These are phyloP conservation scores for Colletotrichum sp. DNA, from an alignment of 2,329 filamentous ascomycete genomes.

Conservation along the genomic window DNA sequence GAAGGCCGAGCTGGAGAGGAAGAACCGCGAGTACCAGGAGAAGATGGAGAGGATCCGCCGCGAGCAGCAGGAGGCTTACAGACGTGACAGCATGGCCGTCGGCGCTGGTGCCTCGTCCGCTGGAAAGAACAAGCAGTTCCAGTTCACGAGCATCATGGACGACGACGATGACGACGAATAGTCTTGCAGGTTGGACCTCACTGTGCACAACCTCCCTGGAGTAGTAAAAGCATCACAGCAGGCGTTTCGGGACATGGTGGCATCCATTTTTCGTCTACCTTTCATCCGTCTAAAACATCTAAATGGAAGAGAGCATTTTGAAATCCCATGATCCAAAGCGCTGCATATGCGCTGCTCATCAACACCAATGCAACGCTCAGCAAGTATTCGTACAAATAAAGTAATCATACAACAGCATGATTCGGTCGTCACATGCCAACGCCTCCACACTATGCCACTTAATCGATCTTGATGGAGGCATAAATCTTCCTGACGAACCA, in stretches of 20 bases:
- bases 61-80: constrained; percentile 42
- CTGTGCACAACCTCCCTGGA: no score
- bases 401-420: constrained; percentile 10
- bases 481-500: constrained; percentile 95
- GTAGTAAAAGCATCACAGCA: not conserved
- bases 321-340: not conserved
- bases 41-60: constrained; percentile 43
- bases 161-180: constrained; percentile 52
- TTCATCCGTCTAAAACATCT: constrained; percentile 5
- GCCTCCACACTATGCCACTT: constrained; percentile 25
- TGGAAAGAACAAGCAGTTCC: constrained; percentile 57
- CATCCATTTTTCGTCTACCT: not conserved
- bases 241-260: not conserved
- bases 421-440: not conserved
- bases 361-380: not conserved
- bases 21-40: constrained; percentile 44
- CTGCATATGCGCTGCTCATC: not conserved
- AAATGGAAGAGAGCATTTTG: not conserved
- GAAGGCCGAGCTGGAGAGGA: constrained; percentile 49
- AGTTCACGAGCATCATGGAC: constrained; percentile 59
- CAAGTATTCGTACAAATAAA: not conserved
- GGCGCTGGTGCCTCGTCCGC: constrained; percentile 27
- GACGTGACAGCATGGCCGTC: constrained; percentile 24
- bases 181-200: not conserved
- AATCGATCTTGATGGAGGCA: constrained; percentile 97